These are phyloP conservation scores for Plectranthus barbatus DNA, from an alignment of 257 asterid species.

Conservation along the genomic window DNA sequence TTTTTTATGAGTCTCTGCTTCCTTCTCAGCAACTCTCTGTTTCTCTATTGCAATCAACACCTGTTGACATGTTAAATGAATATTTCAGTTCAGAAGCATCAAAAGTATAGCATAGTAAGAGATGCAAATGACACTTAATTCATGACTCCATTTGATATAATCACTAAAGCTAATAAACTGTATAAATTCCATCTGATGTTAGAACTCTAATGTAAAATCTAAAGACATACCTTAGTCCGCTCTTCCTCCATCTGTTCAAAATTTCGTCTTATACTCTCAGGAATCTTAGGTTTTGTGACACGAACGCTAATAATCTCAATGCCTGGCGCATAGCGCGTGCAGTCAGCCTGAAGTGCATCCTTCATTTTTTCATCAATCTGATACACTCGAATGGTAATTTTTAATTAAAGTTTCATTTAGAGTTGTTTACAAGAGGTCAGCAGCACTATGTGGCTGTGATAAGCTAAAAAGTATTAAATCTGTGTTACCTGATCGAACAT, in stretches of 20 bases:
- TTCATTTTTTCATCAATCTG: conserved; percentile 98
- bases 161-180: neutral
- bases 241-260: conserved; percentile 96
- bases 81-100: neutral
- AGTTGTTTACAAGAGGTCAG: conserved; percentile 3
- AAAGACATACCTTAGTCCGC: conserved; percentile 77
- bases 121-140: neutral
- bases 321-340: conserved; percentile 99
- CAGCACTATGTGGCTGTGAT: conserved; percentile 6
- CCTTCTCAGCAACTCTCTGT: conserved; percentile 93
- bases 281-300: conserved; percentile 87
- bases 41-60: conserved; percentile 89
- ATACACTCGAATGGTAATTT: conserved; percentile 14
- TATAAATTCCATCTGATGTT: neutral
- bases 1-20: conserved; percentile 91
- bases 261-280: conserved; percentile 77
- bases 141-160: conserved; percentile 7
- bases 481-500: conserved; percentile 90
- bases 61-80: conserved; percentile 25
- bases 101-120: neutral
- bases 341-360: conserved; percentile 97
- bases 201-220: conserved; percentile 5
- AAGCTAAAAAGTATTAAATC: neutral
- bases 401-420: conserved; percentile 1
- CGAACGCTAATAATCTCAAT: conserved; percentile 95